Evolutionary conservation across 768 basidiomycete genomes (phyloP), one percentile per base, ranked within the genome.

Genomic region (Crepidotus variabilis): DNA sequence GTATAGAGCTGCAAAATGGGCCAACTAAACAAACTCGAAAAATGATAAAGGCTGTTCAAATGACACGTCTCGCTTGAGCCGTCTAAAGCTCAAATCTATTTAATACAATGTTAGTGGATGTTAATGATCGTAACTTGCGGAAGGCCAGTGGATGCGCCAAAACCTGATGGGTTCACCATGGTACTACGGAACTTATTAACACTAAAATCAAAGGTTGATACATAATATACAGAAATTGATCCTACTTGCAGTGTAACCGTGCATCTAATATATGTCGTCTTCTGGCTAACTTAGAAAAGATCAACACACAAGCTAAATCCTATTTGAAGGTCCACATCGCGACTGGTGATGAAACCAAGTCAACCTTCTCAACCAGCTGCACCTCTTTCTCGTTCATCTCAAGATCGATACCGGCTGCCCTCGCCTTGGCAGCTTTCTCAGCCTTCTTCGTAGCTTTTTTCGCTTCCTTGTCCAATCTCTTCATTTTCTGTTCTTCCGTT

Each of bases 401-500:
- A 39, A 6, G 34, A 18, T 13, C 14, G 14, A 23, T 43, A 9
- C 16, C 7, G 20, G 34, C 18, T 11, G 6, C 18, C 18, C 13
- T 43, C 4, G 24, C 10, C 1, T 35, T 32, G 32, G 2, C 23
- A n/a, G 20, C 0, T 22, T 23, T 32, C 35, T 50, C 52, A 24
- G 16, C 22, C 34, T 16, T 21, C 34, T 62, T 61, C 52, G 50
- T 56, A 18, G 21, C 46, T 33, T 50, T 39, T 50, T 60, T 60
- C 55, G 54, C 61, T 36, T 57, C 61, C 47, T 51, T 61, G 39
- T 48, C 55, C n/a, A 60, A 56, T 24, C 68, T 60, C 55, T 66
- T 68, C 14, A 22, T 47, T 6, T 61, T 57, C 48, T 71, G 57
- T 23, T 66, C 56, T 21, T 62, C 60, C 9, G 65, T 70, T 59